Evolutionary conservation across 2,329 filamentous ascomycete genomes (phyloP).

Genomic region (Phialemonium atrogriseum): DNA sequence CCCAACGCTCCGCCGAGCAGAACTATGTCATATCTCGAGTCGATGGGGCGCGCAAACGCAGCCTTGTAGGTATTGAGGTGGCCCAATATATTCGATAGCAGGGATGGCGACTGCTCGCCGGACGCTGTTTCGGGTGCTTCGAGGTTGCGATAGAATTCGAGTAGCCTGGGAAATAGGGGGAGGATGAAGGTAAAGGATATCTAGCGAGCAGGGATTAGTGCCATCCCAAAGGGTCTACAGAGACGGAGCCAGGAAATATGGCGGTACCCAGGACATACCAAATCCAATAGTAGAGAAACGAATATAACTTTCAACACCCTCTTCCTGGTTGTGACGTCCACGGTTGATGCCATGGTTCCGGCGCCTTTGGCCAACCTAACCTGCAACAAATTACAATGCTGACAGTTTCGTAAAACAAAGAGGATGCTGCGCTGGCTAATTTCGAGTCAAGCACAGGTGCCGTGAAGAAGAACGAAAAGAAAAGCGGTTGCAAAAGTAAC

Average conservation of each 20-base stretch:
- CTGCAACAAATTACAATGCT: no score
- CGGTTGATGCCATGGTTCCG: slow-evolving; percentile 34
- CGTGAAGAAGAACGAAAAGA: no score
- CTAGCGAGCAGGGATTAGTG: slow-evolving; percentile 35
- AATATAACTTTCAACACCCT: slow-evolving; percentile 82
- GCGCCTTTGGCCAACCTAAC: no score
- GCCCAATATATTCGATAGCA: slow-evolving; percentile 70
- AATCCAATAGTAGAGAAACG: slow-evolving; percentile 77
- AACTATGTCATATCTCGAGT: slow-evolving; percentile 94
- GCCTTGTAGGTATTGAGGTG: slow-evolving; percentile 94
- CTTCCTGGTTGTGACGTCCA: slow-evolving; percentile 56
- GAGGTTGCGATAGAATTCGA: slow-evolving; percentile 89
- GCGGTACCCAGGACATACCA: slow-evolving; percentile 48
- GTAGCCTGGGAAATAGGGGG: slow-evolving; percentile 86
- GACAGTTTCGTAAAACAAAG: no score
- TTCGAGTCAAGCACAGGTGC: no score
- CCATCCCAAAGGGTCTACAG: slow-evolving; percentile 3
- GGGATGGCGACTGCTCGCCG: slow-evolving; percentile 42
- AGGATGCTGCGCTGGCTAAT: no score
- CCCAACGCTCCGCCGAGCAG: slow-evolving; percentile 88
- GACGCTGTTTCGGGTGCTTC: slow-evolving; percentile 49
- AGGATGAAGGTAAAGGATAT: slow-evolving; percentile 98
- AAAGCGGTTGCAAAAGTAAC: no score
- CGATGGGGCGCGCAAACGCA: slow-evolving; percentile 83
- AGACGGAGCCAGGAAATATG: slow-evolving; percentile 1